A percentile compares a stretch with the other conserved stretches of the same genome.
Evolutionary conservation across 1,139 yeast genomes (phyloP).

Genomic region (Yamadazyma kanchanaburiensis): DNA sequence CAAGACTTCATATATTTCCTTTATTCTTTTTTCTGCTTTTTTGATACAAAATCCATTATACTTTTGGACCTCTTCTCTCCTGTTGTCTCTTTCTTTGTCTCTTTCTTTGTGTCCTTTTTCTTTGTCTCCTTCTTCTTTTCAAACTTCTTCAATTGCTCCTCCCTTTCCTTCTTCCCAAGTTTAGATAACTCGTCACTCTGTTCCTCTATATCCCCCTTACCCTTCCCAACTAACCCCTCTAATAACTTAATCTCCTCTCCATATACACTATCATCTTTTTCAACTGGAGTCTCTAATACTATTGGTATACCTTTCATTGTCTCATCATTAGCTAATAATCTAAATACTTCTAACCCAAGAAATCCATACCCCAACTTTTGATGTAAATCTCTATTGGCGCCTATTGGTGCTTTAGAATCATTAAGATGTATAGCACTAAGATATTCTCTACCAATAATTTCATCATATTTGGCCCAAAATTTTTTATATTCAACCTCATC

Average conservation of each 20-base stretch:
- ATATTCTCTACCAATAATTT: slow-evolving; percentile 68
- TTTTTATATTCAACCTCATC: slow-evolving; percentile 50
- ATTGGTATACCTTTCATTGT: slow-evolving; percentile 69
- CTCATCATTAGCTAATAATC: slow-evolving; percentile 68
- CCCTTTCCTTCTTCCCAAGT: slow-evolving; percentile 58
- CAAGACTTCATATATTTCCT: too few relatives aligned
- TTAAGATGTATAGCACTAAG: slow-evolving; percentile 81
- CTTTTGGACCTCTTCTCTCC: too few relatives aligned
- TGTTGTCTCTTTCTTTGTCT: slow-evolving; percentile 12
- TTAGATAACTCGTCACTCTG: slow-evolving; percentile 50
- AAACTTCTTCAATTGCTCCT: slow-evolving; percentile 42
- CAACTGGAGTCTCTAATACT: slow-evolving; percentile 86
- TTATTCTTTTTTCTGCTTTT: slow-evolving; percentile 11
- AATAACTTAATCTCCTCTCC: slow-evolving; percentile 79
- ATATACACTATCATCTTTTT: slow-evolving; percentile 54
- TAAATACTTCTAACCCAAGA: slow-evolving; percentile 78
- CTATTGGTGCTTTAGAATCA: slow-evolving; percentile 92
- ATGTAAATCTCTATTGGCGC: slow-evolving; percentile 88
- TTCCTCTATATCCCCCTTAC: slow-evolving; percentile 52
- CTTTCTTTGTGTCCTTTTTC: slow-evolving; percentile 3
- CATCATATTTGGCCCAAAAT: slow-evolving; percentile 77
- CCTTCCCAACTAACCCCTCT: slow-evolving; percentile 64
- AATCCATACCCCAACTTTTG: slow-evolving; percentile 89
- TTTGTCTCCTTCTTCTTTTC: slow-evolving; percentile 26
- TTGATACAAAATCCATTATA: slow-evolving; percentile 18